Conservation (phyloP, 257 asterid species). For the Jasminum sambac region DNA sequence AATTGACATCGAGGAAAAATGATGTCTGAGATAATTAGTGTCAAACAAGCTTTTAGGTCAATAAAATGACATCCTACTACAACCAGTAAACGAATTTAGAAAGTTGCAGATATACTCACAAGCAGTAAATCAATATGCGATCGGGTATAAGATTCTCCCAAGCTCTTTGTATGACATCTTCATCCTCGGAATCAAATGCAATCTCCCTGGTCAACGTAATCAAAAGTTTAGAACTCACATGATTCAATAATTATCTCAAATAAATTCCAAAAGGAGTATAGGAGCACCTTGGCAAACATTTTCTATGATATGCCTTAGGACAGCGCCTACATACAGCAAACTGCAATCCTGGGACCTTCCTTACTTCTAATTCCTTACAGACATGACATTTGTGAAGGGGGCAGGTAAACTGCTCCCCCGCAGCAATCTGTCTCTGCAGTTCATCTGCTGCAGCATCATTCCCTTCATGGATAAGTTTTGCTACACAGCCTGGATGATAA, state of each 20-base stretch:
- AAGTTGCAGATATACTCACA: constrained; percentile 48
- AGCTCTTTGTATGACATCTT: constrained; percentile 60
- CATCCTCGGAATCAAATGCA: constrained; percentile 42
- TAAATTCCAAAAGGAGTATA: constrained; percentile 18
- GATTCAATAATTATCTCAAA: constrained; percentile 5
- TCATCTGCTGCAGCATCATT: constrained; percentile 50
- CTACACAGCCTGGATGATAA: constrained; percentile 86
- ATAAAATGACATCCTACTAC: constrained; percentile 7
- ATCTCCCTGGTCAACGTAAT: constrained; percentile 50
- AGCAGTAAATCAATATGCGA: constrained; percentile 79
- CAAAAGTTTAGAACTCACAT: constrained; percentile 14
- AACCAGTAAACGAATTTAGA: constrained; percentile 12
- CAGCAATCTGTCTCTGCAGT: constrained; percentile 48
- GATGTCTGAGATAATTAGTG: too few species aligned
- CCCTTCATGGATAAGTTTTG: constrained; percentile 59
- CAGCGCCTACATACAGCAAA: constrained; percentile 98
- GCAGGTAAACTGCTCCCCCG: constrained; percentile 79
- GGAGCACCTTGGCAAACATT: constrained; percentile 85
- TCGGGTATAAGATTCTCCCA: constrained; percentile 77
- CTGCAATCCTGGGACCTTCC: constrained; percentile 45
- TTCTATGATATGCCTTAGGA: constrained; percentile 87
- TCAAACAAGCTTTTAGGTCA: not conserved
- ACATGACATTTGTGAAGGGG: constrained; percentile 72
- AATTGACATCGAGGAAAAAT: too few species aligned
- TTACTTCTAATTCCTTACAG: constrained; percentile 72